These are phyloP conservation scores for Aureobasidium sp. DNA, from an alignment of 2,329 filamentous ascomycete species.

Conservation along the genomic window DNA sequence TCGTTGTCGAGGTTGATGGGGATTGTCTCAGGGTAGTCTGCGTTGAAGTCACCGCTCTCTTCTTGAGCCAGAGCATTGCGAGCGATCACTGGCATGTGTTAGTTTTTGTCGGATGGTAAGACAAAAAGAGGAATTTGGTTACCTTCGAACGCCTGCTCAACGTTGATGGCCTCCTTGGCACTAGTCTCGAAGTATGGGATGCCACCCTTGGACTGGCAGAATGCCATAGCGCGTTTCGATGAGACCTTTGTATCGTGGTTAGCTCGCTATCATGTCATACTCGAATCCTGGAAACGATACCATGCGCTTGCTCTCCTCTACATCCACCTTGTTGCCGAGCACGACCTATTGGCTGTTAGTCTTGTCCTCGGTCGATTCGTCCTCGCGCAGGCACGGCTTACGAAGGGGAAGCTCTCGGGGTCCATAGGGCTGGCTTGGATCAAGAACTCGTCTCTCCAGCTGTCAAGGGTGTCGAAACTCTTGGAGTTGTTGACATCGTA, in stretches of 20 bases:
- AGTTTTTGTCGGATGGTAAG: background rate
- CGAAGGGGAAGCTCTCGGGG: slow-evolving; percentile 95
- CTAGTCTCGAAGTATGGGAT: slow-evolving; percentile 99
- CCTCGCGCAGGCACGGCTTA: slow-evolving; percentile 41
- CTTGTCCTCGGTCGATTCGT: background rate
- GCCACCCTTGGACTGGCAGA: slow-evolving; percentile 93
- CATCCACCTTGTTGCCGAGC: slow-evolving; percentile 97
- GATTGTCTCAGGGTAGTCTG: slow-evolving; percentile 95
- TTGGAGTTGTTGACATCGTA: slow-evolving; percentile 99
- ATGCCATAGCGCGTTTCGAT: slow-evolving; percentile 91
- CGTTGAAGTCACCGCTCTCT: slow-evolving; percentile 94
- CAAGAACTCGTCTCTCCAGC: slow-evolving; percentile 96
- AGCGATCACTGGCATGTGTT: slow-evolving; percentile 64
- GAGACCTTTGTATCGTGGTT: slow-evolving; percentile 59
- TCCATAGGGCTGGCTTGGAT: slow-evolving; percentile 96
- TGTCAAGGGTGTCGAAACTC: slow-evolving; percentile 96
- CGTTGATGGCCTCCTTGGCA: slow-evolving; percentile 97
- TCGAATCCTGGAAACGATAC: slow-evolving; percentile 36
- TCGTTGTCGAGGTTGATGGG: slow-evolving; percentile 96
- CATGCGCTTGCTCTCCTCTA: slow-evolving; percentile 94
- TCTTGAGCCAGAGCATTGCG: slow-evolving; percentile 95
- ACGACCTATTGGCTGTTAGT: slow-evolving; percentile 55
- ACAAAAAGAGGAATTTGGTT: slow-evolving; percentile 12
- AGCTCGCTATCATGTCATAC: slow-evolving; percentile 16
- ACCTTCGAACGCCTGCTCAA: slow-evolving; percentile 75